Conservation (phyloP, 2,329 filamentous ascomycete species). For the Ploettnerulaceae sp. region DNA sequence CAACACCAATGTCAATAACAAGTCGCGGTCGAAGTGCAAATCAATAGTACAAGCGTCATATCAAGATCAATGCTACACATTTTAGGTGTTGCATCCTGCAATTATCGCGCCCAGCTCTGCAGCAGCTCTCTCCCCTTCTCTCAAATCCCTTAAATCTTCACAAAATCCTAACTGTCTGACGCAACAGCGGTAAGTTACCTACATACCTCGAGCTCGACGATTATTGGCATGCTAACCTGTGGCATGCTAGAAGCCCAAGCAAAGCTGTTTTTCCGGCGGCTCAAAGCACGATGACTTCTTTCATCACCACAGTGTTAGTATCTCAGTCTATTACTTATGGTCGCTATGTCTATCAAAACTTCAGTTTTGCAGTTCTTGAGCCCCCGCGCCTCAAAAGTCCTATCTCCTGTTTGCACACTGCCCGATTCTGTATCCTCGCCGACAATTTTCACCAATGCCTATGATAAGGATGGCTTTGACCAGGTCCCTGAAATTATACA, state of each 20-base stretch:
- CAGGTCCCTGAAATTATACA: background rate
- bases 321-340: slow-evolving; percentile 33
- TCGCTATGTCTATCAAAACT: slow-evolving; percentile 23
- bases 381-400: slow-evolving; percentile 17
- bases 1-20: slow-evolving; percentile 8
- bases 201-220: background rate
- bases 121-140: background rate
- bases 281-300: slow-evolving; percentile 59
- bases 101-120: background rate
- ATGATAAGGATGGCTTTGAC: slow-evolving; percentile 33
- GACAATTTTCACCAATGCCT: slow-evolving; percentile 17
- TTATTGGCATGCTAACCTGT: slow-evolving; percentile 29
- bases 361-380: slow-evolving; percentile 35
- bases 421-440: slow-evolving; percentile 31
- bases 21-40: too few relatives aligned
- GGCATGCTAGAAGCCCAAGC: slow-evolving; percentile 22
- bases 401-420: slow-evolving; percentile 27
- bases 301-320: slow-evolving; percentile 78
- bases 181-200: background rate
- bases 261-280: background rate
- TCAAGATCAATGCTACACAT: background rate
- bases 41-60: too few relatives aligned
- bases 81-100: background rate
- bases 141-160: background rate
- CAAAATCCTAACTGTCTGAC: background rate